Evolutionary conservation across 768 basidiomycete genomes (phyloP).

Genomic region (Auriscalpium microsporum): DNA sequence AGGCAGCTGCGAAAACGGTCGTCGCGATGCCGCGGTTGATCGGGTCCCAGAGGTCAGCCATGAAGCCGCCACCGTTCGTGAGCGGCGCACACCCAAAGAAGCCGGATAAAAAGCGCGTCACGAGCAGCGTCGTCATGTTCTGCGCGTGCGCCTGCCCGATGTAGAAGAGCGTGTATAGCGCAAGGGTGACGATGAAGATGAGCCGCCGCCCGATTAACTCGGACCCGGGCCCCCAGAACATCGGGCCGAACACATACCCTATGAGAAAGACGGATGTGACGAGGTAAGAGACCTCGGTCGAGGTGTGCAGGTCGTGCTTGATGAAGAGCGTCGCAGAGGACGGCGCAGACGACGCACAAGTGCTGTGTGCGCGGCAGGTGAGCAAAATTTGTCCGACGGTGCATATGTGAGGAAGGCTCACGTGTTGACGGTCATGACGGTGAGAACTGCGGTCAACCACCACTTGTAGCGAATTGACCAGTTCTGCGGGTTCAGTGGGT

Average conservation of each 20-base stretch:
- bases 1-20: constrained; percentile 10
- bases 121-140: constrained; percentile 11
- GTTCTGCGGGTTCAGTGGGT: constrained; percentile 15
- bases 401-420: background rate
- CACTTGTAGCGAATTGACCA: constrained; percentile 9
- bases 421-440: constrained; percentile 7
- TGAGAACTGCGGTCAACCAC: constrained; percentile 4
- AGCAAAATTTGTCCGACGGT: background rate
- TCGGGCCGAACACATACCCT: constrained; percentile 16
- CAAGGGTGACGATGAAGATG: constrained; percentile 5
- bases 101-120: constrained; percentile 20
- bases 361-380: background rate
- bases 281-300: constrained; percentile 16
- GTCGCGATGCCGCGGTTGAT: constrained; percentile 15
- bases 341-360: constrained; percentile 20
- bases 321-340: constrained; percentile 8
- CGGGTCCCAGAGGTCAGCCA: constrained; percentile 21
- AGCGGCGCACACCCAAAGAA: constrained; percentile 17
- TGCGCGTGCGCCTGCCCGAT: constrained; percentile 8
- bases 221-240: constrained; percentile 16
- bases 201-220: constrained; percentile 15
- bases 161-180: constrained; percentile 3
- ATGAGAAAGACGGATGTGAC: constrained; percentile 12
- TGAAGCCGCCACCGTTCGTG: constrained; percentile 15
- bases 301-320: constrained; percentile 11